phyloP scores from a whole-genome alignment of 495 filamentous ascomycete genomes.

The Trichoderma virens region DNA sequence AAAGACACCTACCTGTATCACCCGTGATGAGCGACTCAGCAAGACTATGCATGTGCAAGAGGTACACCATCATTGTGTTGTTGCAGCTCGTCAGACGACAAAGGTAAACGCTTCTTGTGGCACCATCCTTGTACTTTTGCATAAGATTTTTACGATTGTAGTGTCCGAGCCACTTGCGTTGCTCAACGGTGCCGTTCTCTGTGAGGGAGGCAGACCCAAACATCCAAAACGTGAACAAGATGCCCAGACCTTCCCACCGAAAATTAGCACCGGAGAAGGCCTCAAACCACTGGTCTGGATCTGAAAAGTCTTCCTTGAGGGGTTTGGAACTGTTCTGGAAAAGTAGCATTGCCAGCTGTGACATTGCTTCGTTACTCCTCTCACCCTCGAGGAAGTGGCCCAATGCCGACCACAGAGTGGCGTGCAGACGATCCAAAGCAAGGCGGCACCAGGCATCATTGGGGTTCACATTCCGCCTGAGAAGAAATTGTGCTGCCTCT shows the following conservation, averaged over 20 bases:
- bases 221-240: background rate
- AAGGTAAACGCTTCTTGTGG: background rate
- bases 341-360: background rate
- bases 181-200: background rate
- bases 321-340: background rate
- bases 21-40: background rate
- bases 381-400: background rate
- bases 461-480: background rate
- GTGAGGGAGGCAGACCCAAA: background rate
- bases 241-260: background rate
- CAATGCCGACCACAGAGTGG: background rate
- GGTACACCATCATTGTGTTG: background rate
- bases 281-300: background rate
- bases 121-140: background rate
- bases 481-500: background rate
- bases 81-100: background rate
- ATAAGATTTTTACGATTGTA: background rate
- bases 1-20: background rate
- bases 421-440: background rate
- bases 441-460: background rate
- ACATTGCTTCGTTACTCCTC: background rate
- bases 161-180: background rate
- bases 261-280: background rate
- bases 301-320: background rate
- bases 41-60: background rate